These are phyloP conservation scores for Trematosphaeria pertusa DNA, from an alignment of 2,329 filamentous ascomycete species.

Conservation along the genomic window DNA sequence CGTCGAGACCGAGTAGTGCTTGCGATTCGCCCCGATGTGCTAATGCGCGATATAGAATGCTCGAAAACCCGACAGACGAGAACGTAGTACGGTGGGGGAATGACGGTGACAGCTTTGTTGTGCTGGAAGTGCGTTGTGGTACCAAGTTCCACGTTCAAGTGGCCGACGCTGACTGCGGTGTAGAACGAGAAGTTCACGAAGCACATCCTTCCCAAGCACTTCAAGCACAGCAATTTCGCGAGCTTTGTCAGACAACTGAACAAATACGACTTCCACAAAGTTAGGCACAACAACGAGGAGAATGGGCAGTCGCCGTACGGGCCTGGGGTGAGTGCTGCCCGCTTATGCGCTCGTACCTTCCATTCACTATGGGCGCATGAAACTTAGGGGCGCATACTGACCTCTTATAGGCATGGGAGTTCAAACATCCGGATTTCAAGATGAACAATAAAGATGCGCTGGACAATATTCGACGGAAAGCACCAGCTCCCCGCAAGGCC, in stretches of 20 bases:
- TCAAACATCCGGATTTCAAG: constrained; percentile 96
- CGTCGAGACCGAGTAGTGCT: constrained; percentile 1
- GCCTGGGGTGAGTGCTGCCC: constrained; percentile 66
- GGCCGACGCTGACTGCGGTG: constrained; percentile 22
- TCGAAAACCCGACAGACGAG: constrained; percentile 92
- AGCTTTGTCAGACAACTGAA: constrained; percentile 96
- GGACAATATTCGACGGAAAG: constrained; percentile 95
- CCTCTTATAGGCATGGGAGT: constrained; percentile 81
- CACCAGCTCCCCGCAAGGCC: constrained; percentile 84
- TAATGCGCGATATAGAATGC: constrained; percentile 71
- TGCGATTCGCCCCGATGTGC: constrained; percentile 25
- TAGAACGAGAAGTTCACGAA: constrained; percentile 99
- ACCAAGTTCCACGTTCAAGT: not conserved
- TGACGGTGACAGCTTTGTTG: constrained; percentile 93
- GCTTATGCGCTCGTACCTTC: constrained; percentile 2
- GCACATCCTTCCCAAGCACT: constrained; percentile 94
- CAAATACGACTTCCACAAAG: constrained; percentile 99
- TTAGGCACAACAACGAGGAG: constrained; percentile 88
- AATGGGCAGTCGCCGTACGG: constrained; percentile 83
- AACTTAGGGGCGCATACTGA: constrained; percentile 19
- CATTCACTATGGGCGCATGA: not conserved
- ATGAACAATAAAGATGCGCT: constrained; percentile 95
- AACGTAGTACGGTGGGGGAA: constrained; percentile 96
- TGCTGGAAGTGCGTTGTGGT: constrained; percentile 76
- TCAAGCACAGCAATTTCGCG: constrained; percentile 99